These are phyloP conservation scores for Royoungia palumana DNA, from an alignment of 768 basidiomycete species.

Conservation along the genomic window DNA sequence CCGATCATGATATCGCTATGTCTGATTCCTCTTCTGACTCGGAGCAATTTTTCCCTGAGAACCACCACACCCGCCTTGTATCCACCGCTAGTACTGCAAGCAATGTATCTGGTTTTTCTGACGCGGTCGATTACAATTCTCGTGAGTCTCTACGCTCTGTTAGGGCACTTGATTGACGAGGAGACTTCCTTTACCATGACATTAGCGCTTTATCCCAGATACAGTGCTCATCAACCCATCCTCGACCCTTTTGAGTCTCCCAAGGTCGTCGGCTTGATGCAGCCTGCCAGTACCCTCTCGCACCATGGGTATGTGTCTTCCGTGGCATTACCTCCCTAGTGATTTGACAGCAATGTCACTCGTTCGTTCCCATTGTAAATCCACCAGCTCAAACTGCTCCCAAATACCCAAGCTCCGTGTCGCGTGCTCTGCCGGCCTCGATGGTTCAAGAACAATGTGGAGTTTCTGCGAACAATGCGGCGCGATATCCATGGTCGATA, in stretches of 20 bases:
- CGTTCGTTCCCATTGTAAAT: conserved; percentile 9
- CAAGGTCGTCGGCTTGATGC: conserved; percentile 57
- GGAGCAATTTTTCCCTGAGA: conserved; percentile 53
- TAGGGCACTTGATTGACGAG: background rate
- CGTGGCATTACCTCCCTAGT: background rate
- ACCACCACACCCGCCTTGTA: conserved; percentile 57
- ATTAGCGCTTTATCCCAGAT: conserved; percentile 51
- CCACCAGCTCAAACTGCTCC: conserved; percentile 57
- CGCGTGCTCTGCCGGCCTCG: conserved; percentile 66
- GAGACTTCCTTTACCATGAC: background rate
- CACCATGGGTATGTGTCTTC: conserved; percentile 66
- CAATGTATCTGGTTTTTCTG: conserved; percentile 46
- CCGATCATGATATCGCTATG: conserved; percentile 70
- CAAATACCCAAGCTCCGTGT: conserved; percentile 83
- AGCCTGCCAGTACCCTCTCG: conserved; percentile 55
- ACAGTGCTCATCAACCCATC: conserved; percentile 60
- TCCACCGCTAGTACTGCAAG: conserved; percentile 62
- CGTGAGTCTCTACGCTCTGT: conserved; percentile 37
- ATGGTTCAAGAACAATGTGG: conserved; percentile 78
- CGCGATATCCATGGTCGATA: conserved; percentile 84
- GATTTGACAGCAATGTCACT: conserved; percentile 11
- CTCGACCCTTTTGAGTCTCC: conserved; percentile 48
- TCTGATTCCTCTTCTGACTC: conserved; percentile 53
- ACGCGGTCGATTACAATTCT: conserved; percentile 44
- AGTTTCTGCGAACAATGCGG: conserved; percentile 86